Percentiles rank a stretch among this genome's conserved stretches.
These are phyloP conservation scores for Botryotinia calthae DNA, from an alignment of 2,329 filamentous ascomycete species.

Conservation along the genomic window DNA sequence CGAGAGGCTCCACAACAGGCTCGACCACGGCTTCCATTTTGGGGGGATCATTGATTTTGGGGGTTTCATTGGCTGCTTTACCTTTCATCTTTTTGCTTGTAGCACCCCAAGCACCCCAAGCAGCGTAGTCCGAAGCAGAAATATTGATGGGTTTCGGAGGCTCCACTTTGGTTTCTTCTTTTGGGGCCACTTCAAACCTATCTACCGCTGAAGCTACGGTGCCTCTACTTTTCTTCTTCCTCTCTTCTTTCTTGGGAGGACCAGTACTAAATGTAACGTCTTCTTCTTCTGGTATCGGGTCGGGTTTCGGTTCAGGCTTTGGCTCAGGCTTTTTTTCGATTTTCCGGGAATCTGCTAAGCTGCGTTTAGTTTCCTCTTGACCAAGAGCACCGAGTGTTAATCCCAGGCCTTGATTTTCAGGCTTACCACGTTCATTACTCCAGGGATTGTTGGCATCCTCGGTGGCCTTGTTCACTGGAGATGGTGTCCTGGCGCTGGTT, in stretches of 20 bases:
- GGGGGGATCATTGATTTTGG: conserved; percentile 18
- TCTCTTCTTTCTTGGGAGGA: conserved; percentile 46
- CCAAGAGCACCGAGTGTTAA: conserved; percentile 51
- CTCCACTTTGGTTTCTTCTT: conserved; percentile 33
- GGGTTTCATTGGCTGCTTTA: conserved; percentile 35
- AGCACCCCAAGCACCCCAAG: conserved; percentile 51
- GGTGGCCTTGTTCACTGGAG: conserved; percentile 36
- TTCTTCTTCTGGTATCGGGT: conserved; percentile 36
- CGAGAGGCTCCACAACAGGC: conserved; percentile 44
- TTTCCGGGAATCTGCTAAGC: conserved; percentile 29
- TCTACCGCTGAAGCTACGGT: conserved; percentile 24
- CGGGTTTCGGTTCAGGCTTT: conserved; percentile 38
- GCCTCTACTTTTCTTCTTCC: conserved; percentile 43
- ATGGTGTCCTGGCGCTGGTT: conserved; percentile 24
- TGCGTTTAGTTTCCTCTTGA: conserved; percentile 41
- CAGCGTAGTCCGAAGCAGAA: conserved; percentile 45
- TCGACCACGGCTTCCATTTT: conserved; percentile 26
- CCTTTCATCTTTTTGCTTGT: conserved; percentile 48
- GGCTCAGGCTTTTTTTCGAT: neutral
- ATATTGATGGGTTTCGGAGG: conserved; percentile 31
- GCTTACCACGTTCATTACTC: conserved; percentile 47
- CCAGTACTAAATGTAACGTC: conserved; percentile 39
- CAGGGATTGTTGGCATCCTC: conserved; percentile 50
- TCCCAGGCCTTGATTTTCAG: conserved; percentile 52
- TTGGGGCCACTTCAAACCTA: conserved; percentile 22